Evolutionary conservation across 495 filamentous ascomycete species (phyloP).

Genomic region (Pseudotulostoma volvatum): DNA sequence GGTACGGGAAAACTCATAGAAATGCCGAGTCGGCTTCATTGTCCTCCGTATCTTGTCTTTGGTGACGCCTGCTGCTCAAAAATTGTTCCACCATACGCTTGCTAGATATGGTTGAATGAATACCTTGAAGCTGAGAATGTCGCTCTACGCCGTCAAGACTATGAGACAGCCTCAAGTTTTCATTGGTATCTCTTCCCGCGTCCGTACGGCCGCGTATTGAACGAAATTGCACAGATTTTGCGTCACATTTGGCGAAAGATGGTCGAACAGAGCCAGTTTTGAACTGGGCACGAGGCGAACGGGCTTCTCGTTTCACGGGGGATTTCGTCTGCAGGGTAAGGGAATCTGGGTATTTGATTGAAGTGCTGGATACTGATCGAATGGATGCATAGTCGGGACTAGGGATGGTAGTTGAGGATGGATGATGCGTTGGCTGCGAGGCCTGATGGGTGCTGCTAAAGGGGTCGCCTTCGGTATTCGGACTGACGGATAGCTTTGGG

Average conservation of each 20-base stretch:
- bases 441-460: not conserved
- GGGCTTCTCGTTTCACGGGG: not conserved
- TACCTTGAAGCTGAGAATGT: constrained; percentile 11
- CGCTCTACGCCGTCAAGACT: constrained; percentile 4
- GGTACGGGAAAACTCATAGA: too few relatives aligned
- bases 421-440: not conserved
- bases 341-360: constrained; percentile 13
- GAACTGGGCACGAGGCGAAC: not conserved
- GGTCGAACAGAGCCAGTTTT: not conserved
- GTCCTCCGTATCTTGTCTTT: not conserved
- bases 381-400: constrained; percentile 11
- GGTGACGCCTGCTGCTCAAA: constrained; percentile 35
- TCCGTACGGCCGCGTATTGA: constrained; percentile 14
- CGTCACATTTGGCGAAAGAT: constrained; percentile 8
- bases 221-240: constrained; percentile 15
- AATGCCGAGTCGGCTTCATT: not conserved
- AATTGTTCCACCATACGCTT: constrained; percentile 46
- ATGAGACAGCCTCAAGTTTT: constrained; percentile 9
- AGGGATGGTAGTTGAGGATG: not conserved
- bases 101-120: constrained; percentile 26
- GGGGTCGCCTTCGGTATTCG: not conserved
- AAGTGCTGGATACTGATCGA: constrained; percentile 12
- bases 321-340: constrained; percentile 16
- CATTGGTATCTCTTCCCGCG: constrained; percentile 18
- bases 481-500: not conserved